Percentiles rank a stretch among this genome's conserved stretches.
These are phyloP conservation scores for Spirogloea muscicola DNA, from an alignment of 139 green algal genomes.

Conservation along the genomic window DNA sequence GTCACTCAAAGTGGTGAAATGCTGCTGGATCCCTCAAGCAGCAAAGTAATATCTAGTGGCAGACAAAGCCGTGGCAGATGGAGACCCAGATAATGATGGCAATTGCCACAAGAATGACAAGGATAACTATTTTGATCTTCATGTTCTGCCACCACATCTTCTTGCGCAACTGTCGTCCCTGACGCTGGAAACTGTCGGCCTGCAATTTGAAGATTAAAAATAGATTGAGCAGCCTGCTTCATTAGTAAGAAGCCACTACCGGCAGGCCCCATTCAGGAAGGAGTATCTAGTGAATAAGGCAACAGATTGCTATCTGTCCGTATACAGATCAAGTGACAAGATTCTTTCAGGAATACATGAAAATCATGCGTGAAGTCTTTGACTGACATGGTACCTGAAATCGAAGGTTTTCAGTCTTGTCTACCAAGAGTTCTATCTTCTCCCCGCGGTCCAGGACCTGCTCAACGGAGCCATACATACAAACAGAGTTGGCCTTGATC, in stretches of 20 bases:
- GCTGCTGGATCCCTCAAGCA: too few relatives aligned
- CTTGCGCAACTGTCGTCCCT: conserved; percentile 68
- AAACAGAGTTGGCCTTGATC: not conserved
- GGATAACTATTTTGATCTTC: conserved; percentile 77
- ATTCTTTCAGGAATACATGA: too few relatives aligned
- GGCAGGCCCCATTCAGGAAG: too few relatives aligned
- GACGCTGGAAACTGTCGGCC: conserved; percentile 86
- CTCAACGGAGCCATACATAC: not conserved
- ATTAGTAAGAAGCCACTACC: too few relatives aligned
- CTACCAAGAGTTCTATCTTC: conserved; percentile 94
- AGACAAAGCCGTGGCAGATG: conserved; percentile 25
- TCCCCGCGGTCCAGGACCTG: conserved; percentile 81
- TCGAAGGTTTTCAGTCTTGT: conserved; percentile 94
- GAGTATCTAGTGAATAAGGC: too few relatives aligned
- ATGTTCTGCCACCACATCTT: conserved; percentile 93
- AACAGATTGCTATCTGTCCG: too few relatives aligned
- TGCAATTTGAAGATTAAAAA: conserved; percentile 45
- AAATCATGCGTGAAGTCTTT: too few relatives aligned
- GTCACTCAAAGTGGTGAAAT: too few relatives aligned
- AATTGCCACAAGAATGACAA: conserved; percentile 58
- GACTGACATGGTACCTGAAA: conserved; percentile 81
- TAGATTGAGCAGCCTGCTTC: not conserved
- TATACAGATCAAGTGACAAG: too few relatives aligned
- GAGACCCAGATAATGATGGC: conserved; percentile 66
- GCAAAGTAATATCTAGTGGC: conserved; percentile 5